Conservation (phyloP, 2,329 filamentous ascomycete species). For the Orbilia oligospora region DNA sequence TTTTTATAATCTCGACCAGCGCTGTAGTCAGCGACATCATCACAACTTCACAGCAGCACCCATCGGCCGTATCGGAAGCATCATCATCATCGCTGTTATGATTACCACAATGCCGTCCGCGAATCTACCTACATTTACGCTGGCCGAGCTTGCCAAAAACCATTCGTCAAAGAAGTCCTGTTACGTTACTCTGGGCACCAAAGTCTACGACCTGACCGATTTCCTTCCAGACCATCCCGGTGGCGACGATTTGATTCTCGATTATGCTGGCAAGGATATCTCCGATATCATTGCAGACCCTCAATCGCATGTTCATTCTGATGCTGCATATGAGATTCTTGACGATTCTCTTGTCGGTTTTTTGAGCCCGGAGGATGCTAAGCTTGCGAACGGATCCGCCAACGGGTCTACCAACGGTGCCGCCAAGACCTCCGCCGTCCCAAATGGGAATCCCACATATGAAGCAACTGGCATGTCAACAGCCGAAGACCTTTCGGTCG, state of each 20-base stretch:
- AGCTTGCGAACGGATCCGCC: conserved; percentile 21
- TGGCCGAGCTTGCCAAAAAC: conserved; percentile 79
- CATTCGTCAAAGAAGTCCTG: conserved; percentile 87
- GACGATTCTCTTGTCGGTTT: conserved; percentile 90
- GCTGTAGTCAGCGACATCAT: conserved; percentile 5
- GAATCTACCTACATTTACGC: conserved; percentile 85
- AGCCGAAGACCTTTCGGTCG: conserved; percentile 86
- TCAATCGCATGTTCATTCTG: conserved; percentile 86
- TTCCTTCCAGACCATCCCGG: conserved; percentile 93
- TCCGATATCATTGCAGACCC: conserved; percentile 85
- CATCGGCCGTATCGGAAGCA: conserved; percentile 19
- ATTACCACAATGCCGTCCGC: conserved; percentile 77
- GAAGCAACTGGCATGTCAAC: conserved; percentile 85
- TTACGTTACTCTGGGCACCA: conserved; percentile 90
- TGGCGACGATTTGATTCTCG: conserved; percentile 86
- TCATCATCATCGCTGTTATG: background rate
- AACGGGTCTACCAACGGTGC: conserved; percentile 64
- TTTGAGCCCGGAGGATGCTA: conserved; percentile 67
- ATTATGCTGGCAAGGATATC: conserved; percentile 91
- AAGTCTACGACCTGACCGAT: conserved; percentile 94
- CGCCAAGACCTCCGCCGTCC: conserved; percentile 62
- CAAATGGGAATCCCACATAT: conserved; percentile 68
- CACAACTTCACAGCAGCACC: background rate
- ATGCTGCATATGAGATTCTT: conserved; percentile 94
- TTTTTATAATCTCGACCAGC: conserved; percentile 25